Evolutionary conservation across 176 grass and related monocot genomes (phyloP), one percentile per base, ranked within the genome.

Genomic region (Eleusine indica): DNA sequence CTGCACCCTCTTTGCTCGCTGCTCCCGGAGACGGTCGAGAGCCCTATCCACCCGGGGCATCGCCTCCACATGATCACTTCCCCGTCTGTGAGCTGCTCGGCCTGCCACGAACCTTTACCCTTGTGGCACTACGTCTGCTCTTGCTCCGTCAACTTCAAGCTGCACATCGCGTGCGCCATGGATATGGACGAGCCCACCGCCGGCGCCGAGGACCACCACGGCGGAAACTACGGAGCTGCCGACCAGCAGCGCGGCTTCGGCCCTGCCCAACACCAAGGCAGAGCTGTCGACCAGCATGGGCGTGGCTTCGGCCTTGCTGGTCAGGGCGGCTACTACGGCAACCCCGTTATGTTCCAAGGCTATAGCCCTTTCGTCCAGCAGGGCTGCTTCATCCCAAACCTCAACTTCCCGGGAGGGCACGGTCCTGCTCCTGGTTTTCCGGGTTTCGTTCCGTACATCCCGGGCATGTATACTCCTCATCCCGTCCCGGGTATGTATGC

Each of bases 31-130:
- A 62, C 58, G 58, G n/a, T 28, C 0, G 58, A 28, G 2, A 62
- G 58, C 58, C 58, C 58, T 3, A 0, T 62, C n/a, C 58, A 62
- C 22, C 58, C 58, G 3, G 77, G 3, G 2, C 62, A 80, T 6
- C 44, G 19, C 16, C 77, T 80, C 46, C 29, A 9, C 30, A 52
- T 80, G 77, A 60, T 80, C 18, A 62, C 58, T 15, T 65, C 63
- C 0, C 30, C 18, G 3, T 7, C 44, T 0, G 2, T 46, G n/a
- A 1, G 1, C 29, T 68, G 77, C 64, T 22, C 29, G 1, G 63
- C 17, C 4, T 53, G 64, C 64, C 2, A 43, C 18, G 29, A 3
- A 6, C 4, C 0, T 13, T 5, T 49, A 8, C 18, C 29, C 0
- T 32, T 51, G 3, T 68, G 63, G 77, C 47, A 68, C 43, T 80